Conservation (phyloP, 805 yeast species). For the Saturnispora dispora region DNA sequence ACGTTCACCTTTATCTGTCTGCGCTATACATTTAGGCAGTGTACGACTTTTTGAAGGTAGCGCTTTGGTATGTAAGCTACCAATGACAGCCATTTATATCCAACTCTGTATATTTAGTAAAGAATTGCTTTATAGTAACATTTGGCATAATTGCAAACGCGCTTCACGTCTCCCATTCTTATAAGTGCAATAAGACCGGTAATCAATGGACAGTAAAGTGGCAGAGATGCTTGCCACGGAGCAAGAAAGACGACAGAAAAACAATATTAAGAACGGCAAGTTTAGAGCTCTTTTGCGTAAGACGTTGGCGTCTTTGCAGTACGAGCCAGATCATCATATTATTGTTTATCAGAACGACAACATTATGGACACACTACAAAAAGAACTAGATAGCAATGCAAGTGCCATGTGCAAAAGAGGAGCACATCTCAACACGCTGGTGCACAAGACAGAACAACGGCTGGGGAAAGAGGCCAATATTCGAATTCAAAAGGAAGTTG, state of each 20-base stretch:
- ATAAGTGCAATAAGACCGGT: background rate
- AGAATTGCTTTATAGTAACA: background rate
- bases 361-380: constrained; percentile 19
- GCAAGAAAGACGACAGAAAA: constrained; percentile 1
- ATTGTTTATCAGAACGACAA: constrained; percentile 23
- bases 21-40: background rate
- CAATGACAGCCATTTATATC: background rate
- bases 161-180: background rate
- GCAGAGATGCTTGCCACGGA: constrained; percentile 6
- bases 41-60: background rate
- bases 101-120: background rate
- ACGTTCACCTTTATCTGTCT: background rate
- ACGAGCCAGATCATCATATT: constrained; percentile 5
- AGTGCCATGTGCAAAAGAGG: constrained; percentile 12
- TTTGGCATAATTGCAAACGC: background rate
- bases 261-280: constrained; percentile 3
- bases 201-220: constrained; percentile 1
- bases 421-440: constrained; percentile 1
- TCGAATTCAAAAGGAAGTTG: constrained; percentile 48
- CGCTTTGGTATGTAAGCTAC: background rate
- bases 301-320: constrained; percentile 5
- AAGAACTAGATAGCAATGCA: constrained; percentile 13
- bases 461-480: constrained; percentile 8
- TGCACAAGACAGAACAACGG: constrained; percentile 9
- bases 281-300: constrained; percentile 6